Evolutionary conservation across 306 rosid genomes (phyloP), one percentile per base, ranked within the genome.

Genomic region (Potentilla sterilis): DNA sequence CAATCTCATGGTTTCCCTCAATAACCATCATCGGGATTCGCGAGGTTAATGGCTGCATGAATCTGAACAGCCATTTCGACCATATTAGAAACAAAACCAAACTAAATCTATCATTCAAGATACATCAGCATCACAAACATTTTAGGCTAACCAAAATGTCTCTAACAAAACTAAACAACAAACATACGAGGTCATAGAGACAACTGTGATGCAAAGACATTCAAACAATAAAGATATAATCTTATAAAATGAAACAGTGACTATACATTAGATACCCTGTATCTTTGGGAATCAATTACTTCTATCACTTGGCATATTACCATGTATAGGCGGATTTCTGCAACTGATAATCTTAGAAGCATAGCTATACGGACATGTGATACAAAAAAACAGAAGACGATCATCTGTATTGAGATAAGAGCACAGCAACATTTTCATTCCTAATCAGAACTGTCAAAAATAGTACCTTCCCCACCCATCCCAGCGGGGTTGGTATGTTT

Each of bases 391-490:
- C 28, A 28, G 28, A 28, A 28, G 28, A 28, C 1, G 28, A 28
- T 28, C 28, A 28, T 28, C 28, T 28, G 28, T 28, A 28, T 28
- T 28, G 28, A 28, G 28, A 28, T 28, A 34, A 32, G 67, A 62
- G 11, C 34, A 34, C 67, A 62, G 7, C 9, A 62, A 13, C 18
- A 59, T 13, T 38, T 65, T 38, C n/a, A 38, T 38, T 38, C 46
- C 28, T 28, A 28, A 71, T 9, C 34, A 51, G 28, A 52, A 19
- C 2, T 9, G 2, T 47, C 52, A 77, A 46, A 49, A 77, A 66
- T 65, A 24, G 86, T 86, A 94, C 98, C 98, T 91, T 86, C 98
- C 96, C 98, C 98, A 91, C 3, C 89, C 98, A 75, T 94, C 98
- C 97, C 98, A 94, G 40, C 97, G 92, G n/a, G 98, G 97, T 78